Percentiles rank a stretch among this genome's conserved stretches.
phyloP scores from a whole-genome alignment of 2,329 filamentous ascomycete genomes.

The Tothia fuscella region DNA sequence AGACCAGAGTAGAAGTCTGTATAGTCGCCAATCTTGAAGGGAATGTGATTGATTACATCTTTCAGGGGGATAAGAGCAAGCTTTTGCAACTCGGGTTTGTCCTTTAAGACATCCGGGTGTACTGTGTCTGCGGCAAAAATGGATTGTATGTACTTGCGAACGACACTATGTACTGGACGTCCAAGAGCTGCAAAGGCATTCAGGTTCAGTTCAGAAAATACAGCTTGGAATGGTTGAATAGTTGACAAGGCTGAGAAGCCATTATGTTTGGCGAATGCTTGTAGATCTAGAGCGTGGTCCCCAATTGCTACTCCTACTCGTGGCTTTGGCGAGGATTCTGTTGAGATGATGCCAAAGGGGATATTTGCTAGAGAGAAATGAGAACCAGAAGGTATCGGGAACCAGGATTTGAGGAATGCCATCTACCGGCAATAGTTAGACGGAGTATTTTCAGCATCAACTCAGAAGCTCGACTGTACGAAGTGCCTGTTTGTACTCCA shows the following conservation, averaged over 20 bases:
- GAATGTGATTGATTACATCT: conserved; percentile 54
- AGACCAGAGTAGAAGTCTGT: conserved; percentile 76
- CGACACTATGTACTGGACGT: conserved; percentile 52
- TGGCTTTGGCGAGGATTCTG: conserved; percentile 40
- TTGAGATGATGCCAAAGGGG: conserved; percentile 72
- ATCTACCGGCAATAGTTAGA: too few species aligned
- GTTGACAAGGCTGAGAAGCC: conserved; percentile 48
- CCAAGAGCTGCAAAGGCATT: conserved; percentile 67
- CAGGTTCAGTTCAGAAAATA: conserved; percentile 54
- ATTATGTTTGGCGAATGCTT: conserved; percentile 44
- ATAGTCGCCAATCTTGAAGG: conserved; percentile 71
- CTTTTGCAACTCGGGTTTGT: conserved; percentile 46
- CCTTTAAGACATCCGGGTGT: conserved; percentile 48
- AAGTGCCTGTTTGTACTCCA: too few species aligned
- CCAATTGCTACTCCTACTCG: conserved; percentile 63
- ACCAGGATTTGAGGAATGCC: too few species aligned
- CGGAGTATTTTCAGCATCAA: too few species aligned
- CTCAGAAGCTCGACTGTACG: too few species aligned
- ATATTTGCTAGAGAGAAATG: conserved; percentile 42
- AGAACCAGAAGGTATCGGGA: neutral
- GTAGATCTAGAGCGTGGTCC: conserved; percentile 57
- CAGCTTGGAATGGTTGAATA: conserved; percentile 44
- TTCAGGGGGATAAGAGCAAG: conserved; percentile 44
- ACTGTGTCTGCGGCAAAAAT: conserved; percentile 50
- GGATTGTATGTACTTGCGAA: conserved; percentile 56